These are phyloP conservation scores for Auxenochlorella protothecoides DNA, from an alignment of 139 green algal genomes.

Conservation along the genomic window DNA sequence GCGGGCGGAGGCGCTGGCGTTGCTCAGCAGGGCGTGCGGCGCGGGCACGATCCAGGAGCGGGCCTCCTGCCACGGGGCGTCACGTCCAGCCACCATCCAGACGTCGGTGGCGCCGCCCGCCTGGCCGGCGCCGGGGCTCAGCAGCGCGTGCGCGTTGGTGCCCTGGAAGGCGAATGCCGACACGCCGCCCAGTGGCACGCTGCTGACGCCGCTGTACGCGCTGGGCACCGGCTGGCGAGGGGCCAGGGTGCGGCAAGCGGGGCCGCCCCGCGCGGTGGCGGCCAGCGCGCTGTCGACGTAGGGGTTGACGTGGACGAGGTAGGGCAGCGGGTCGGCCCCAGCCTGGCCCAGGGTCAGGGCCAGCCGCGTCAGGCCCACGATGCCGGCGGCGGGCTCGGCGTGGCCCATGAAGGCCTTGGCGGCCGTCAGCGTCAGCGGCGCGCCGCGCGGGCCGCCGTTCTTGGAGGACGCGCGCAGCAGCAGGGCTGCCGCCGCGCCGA, in stretches of 20 bases:
- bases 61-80: conserved; percentile 21
- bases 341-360: not conserved
- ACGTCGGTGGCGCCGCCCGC: not conserved
- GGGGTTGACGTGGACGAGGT: conserved; percentile 29
- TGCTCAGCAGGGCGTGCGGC: conserved; percentile 1
- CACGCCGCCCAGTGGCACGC: not conserved
- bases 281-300: conserved; percentile 22
- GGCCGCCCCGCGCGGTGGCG: not conserved
- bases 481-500: conserved; percentile 41
- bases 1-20: no score
- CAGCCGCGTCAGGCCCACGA: conserved; percentile 39
- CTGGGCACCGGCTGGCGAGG: not conserved
- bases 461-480: not conserved
- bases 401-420: conserved; percentile 65
- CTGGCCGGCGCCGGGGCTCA: conserved; percentile 4
- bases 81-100: no score
- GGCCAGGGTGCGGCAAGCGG: not conserved
- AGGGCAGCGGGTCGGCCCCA: conserved; percentile 18
- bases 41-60: conserved; percentile 19
- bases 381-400: conserved; percentile 61
- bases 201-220: no score
- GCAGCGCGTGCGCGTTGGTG: conserved; percentile 30
- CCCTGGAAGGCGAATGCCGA: conserved; percentile 35
- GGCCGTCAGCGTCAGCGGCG: conserved; percentile 42
- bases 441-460: not conserved